These are phyloP conservation scores for Breviolum minutum DNA, from an alignment of 73 alveolate genomes.

Conservation along the genomic window DNA sequence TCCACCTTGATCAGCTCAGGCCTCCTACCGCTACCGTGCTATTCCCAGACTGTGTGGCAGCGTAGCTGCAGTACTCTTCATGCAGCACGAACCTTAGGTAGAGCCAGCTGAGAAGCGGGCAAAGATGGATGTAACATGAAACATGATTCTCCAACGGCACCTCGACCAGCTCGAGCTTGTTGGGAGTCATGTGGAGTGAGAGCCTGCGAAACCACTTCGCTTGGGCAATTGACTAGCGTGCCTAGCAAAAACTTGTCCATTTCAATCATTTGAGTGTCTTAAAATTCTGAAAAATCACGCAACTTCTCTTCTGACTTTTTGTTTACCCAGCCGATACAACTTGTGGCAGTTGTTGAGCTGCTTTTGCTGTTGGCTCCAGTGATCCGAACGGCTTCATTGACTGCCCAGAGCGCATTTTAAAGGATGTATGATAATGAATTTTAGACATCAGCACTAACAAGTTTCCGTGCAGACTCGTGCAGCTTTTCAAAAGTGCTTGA, in stretches of 20 bases:
- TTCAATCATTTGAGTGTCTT: no score
- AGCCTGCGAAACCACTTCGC: constrained; percentile 33
- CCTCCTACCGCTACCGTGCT: background rate
- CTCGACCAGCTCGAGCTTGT: background rate
- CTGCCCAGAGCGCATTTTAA: no score
- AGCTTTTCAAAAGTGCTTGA: no score
- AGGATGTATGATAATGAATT: no score
- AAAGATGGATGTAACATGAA: background rate
- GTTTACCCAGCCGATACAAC: no score
- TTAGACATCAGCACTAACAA: no score
- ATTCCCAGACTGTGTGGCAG: background rate
- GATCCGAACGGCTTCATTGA: background rate
- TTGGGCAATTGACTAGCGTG: background rate
- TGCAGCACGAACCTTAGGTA: background rate
- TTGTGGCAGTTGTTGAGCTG: no score
- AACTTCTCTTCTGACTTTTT: no score
- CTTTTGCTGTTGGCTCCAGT: background rate
- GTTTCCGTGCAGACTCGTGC: no score
- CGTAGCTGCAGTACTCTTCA: background rate
- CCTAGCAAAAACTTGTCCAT: background rate
- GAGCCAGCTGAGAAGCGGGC: constrained; percentile 78
- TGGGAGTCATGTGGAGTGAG: background rate
- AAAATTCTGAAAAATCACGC: no score
- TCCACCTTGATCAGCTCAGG: background rate
- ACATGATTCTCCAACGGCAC: background rate